These are phyloP conservation scores for Ricinus communis DNA, from an alignment of 345 rosid species.

Conservation along the genomic window DNA sequence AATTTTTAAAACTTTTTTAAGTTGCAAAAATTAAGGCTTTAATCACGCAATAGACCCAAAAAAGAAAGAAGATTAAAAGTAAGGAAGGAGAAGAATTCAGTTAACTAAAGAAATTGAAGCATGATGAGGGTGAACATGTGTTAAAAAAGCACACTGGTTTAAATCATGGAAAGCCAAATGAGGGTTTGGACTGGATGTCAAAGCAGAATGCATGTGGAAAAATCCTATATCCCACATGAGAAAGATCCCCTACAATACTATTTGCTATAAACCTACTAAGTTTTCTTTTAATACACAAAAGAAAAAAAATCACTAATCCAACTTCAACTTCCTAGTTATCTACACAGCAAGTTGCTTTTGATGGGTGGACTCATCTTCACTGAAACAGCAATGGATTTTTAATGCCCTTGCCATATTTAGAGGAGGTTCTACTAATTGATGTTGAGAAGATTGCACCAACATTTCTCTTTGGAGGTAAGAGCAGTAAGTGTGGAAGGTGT, in stretches of 20 bases:
- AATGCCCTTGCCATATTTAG: conserved; percentile 14
- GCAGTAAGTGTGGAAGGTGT: conserved; percentile 51
- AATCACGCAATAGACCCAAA: too few relatives aligned
- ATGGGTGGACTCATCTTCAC: conserved; percentile 47
- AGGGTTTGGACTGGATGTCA: conserved; percentile 6
- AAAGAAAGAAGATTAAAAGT: too few relatives aligned
- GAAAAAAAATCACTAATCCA: conserved; percentile 7
- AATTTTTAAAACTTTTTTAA: too few relatives aligned
- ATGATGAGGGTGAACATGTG: not conserved
- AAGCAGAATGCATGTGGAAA: not conserved
- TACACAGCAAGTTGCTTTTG: conserved; percentile 47
- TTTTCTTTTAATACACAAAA: not conserved
- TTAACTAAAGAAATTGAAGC: not conserved
- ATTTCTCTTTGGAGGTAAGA: conserved; percentile 51
- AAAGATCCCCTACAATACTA: conserved; percentile 7
- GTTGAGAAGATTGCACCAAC: conserved; percentile 44
- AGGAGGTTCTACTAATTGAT: conserved; percentile 15
- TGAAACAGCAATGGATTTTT: conserved; percentile 33
- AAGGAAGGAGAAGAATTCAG: too few relatives aligned
- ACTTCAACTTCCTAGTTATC: not conserved
- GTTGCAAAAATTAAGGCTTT: too few relatives aligned
- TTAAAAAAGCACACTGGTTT: not conserved
- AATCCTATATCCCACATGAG: conserved; percentile 5
- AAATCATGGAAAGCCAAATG: conserved; percentile 1
- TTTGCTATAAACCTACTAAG: not conserved